Percentiles rank a stretch among this genome's conserved stretches.
phyloP scores from a whole-genome alignment of 2,329 filamentous ascomycete species.

The Ophiostoma sp. region DNA sequence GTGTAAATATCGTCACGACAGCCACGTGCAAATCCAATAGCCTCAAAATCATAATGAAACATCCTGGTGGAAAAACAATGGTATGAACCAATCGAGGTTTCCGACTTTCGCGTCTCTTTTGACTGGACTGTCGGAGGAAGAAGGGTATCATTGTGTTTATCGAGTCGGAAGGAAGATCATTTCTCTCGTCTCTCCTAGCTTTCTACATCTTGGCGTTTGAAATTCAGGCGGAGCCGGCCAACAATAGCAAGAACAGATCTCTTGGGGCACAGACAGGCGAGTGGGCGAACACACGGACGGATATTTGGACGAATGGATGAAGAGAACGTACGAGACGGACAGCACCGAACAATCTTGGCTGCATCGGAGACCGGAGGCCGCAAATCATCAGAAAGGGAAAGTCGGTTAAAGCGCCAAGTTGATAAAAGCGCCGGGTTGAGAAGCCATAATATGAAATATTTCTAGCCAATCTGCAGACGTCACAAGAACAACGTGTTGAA shows the following conservation, averaged over 20 bases:
- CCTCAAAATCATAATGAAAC: neutral
- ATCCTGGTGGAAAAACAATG: neutral
- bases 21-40: neutral
- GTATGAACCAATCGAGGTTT: neutral
- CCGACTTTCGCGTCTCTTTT: neutral
- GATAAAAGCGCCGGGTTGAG: too few species aligned
- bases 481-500: too few species aligned
- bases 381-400: neutral
- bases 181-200: neutral
- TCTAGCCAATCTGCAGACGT: too few species aligned
- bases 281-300: neutral
- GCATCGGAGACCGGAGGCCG: neutral
- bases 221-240: neutral
- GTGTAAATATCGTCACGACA: neutral
- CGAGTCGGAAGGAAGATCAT: neutral
- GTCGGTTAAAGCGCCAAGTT: neutral
- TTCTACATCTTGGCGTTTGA: neutral
- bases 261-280: neutral
- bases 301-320: neutral
- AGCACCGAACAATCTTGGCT: neutral
- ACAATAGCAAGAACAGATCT: neutral
- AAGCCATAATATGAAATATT: too few species aligned
- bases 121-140: neutral
- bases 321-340: neutral
- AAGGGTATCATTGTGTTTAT: neutral